Base-by-base conservation (phyloP, 495 filamentous ascomycete genomes). In the Penicillium paradoxum region DNA sequence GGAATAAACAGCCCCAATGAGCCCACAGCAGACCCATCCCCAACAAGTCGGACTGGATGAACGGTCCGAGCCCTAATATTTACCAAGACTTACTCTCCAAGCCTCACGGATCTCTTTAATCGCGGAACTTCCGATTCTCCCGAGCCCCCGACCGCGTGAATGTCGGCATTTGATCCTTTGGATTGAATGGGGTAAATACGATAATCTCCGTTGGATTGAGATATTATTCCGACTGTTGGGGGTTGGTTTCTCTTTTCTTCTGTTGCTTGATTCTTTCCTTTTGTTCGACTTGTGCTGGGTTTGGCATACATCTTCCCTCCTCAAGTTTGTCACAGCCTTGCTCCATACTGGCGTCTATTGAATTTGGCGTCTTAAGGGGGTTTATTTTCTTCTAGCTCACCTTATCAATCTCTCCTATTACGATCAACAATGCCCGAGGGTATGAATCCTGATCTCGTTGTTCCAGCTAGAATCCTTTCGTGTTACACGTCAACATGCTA, bases 91-190 rank as follows among this genome's bases (percentile, higher is more conserved):
- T n/a, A n/a, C n/a, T n/a, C n/a, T n/a, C n/a, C n/a, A 37, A 8
- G 19, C 32, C 14, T 11, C 14, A 25, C 14, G 21, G 19, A n/a
- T 3, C 39, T n/a, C 39, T 22, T 22, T 27, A 0, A 36, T 11
- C 15, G 39, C 60, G 60, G 60, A 63, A 63, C 24, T 63, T 63
- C 50, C 57, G 54, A 45, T 39, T 39, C 50, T 27, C 46, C 60
- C 60, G 60, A 63, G n/a, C 15, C 43, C 52, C 58, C 54, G 54
- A 41, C 42, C 3, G n/a, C 24, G 34, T 11, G 30, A 50, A 42
- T 37, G 11, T 22, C 36, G 44, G 29, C 44, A 49, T 54, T 34
- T 21, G 13, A 15, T 21, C 3, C 40, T 39, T 34, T 25, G 0
- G 19, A 27, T 0, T 51, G 27, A 43, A 51, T 51, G 49, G 29